Conservation (phyloP, 495 filamentous ascomycete genomes). For the Neurospora intermedia region DNA sequence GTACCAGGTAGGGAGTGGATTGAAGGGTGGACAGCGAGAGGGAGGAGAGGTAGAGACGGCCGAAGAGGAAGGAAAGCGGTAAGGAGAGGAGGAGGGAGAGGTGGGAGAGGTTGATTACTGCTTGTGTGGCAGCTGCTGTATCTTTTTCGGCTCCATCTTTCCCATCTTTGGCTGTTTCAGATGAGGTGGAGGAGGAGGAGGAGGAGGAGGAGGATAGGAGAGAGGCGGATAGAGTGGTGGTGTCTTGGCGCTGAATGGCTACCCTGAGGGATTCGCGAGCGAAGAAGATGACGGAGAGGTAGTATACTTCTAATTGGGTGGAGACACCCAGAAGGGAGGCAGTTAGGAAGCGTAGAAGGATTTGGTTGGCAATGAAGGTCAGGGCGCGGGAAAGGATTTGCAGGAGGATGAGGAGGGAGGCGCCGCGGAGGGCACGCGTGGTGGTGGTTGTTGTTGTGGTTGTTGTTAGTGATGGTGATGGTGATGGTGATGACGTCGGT, state of each 20-base stretch:
- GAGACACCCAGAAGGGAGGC: conserved; percentile 74
- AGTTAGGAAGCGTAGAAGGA: conserved; percentile 76
- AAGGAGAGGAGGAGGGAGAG: conserved; percentile 61
- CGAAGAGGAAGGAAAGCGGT: conserved; percentile 49
- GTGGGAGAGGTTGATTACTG: conserved; percentile 81
- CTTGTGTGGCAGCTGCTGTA: conserved; percentile 35
- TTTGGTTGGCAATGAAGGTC: conserved; percentile 84
- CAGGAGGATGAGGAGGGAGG: conserved; percentile 74
- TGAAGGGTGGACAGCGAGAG: conserved; percentile 42
- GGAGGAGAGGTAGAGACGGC: conserved; percentile 51
- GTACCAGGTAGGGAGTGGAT: conserved; percentile 47
- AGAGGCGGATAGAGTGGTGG: not conserved
- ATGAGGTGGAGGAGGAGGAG: not conserved
- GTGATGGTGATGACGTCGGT: not conserved
- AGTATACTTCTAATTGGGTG: conserved; percentile 83
- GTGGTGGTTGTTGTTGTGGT: not conserved
- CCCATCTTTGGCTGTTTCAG: not conserved
- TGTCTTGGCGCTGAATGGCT: conserved; percentile 70
- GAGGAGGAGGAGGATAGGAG: not conserved
- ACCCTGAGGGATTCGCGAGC: conserved; percentile 79
- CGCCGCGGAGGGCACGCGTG: conserved; percentile 43
- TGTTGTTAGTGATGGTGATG: not conserved
- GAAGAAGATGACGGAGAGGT: conserved; percentile 80
- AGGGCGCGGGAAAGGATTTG: conserved; percentile 74
- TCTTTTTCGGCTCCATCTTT: not conserved